These are phyloP conservation scores for Cucurbita pepo DNA, from an alignment of 306 rosid species.

Conservation along the genomic window DNA sequence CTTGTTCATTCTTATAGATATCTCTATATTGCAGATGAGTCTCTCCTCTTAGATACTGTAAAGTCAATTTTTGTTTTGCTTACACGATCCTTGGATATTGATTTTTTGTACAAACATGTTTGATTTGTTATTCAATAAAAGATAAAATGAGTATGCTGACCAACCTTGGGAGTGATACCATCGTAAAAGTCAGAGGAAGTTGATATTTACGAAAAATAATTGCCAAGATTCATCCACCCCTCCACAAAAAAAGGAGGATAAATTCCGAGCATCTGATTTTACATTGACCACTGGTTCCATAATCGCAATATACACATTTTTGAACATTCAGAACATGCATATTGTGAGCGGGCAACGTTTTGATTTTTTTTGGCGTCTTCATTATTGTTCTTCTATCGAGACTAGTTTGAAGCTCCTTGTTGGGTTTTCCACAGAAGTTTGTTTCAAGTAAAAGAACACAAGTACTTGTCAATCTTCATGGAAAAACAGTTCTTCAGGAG, in stretches of 20 bases:
- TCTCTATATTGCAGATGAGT: conserved; percentile 86
- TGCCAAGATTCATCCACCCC: not conserved
- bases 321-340: not conserved
- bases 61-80: conserved; percentile 24
- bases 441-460: not conserved
- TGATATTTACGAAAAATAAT: not conserved
- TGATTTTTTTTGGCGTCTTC: not conserved
- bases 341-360: not conserved
- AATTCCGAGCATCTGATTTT: not conserved
- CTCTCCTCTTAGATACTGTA: conserved; percentile 91
- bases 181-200: not conserved
- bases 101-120: conserved; percentile 25
- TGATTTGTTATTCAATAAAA: not conserved
- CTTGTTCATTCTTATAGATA: conserved; percentile 59
- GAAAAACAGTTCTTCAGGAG: not conserved
- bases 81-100: conserved; percentile 29
- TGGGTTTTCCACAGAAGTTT: not conserved
- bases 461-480: not conserved
- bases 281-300: not conserved
- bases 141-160: conserved; percentile 1
- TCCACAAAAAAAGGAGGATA: not conserved
- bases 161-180: not conserved
- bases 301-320: not conserved
- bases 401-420: not conserved
- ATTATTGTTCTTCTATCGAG: not conserved